Evolutionary conservation across 1,284 basidiomycete species (phyloP), one percentile per base, ranked within the genome.

Genomic region (Ceratobasidium sp.): DNA sequence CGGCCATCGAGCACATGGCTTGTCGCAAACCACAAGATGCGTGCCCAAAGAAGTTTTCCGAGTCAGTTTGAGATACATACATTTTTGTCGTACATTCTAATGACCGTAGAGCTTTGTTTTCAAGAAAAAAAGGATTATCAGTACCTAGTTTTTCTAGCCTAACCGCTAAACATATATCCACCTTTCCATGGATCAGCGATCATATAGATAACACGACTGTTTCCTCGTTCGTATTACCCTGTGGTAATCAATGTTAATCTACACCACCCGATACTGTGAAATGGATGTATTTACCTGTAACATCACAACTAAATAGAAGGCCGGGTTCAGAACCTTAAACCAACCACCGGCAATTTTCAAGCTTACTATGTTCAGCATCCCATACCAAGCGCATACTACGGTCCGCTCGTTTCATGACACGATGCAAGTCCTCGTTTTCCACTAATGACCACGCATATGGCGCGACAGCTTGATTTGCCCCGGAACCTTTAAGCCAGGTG

Each of bases 381-480:
- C 36, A 39, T 14, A 39, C 6, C 36, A 39, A 39, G 6, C 36
- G 36, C 30, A 55, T 55, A 16, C 9, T 55, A 16, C 52, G 30
- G 18, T 3, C 30, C 5, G 26, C 52, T 34, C n/a, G 28, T 30
- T 55, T 16, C 3, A 55, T 55, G 23, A 32, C 28, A 32, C 14
- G 52, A 55, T 55, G 34, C 18, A 55, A 12, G 3, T 55, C 52
- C 30, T 55, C 9, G 52, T 55, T 55, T 34, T 16, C 12, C 34
- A 55, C n/a, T 5, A 32, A 55, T 14, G 30, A 32, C 58, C 58
- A 60, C 5, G 58, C 39, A 28, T 60, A 60, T 12, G 58, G 58
- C 3, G 58, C 58, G 26, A 30, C 26, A 9, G 58, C 58, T 45
- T 28, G 39, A 39, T 60, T 41, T 18, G 58, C 58, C 2, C 26